phyloP scores from a whole-genome alignment of 495 filamentous ascomycete species.

The Neurospora terricola region DNA sequence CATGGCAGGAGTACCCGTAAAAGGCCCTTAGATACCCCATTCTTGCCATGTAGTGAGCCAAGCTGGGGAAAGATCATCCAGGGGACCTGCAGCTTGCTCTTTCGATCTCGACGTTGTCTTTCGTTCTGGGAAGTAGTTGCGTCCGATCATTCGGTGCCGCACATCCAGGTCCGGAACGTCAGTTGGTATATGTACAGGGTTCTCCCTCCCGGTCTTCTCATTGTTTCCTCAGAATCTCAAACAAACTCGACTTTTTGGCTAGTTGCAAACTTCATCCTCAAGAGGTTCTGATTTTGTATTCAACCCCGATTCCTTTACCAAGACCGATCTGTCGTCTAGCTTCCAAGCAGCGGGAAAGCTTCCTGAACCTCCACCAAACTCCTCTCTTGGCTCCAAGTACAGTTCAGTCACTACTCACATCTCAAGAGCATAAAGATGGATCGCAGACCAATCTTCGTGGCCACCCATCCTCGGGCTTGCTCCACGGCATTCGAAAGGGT shows the following conservation, averaged over 20 bases:
- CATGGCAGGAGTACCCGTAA: not conserved
- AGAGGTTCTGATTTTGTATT: not conserved
- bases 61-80: not conserved
- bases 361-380: not conserved
- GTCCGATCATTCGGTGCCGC: not conserved
- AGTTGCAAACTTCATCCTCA: not conserved
- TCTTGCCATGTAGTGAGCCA: not conserved
- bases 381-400: not conserved
- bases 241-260: not conserved
- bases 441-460: constrained; percentile 75
- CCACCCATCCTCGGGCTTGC: constrained; percentile 86
- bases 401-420: not conserved
- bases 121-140: not conserved
- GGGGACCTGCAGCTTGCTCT: not conserved
- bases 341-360: not conserved
- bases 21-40: not conserved
- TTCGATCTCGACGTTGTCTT: not conserved
- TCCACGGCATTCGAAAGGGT: constrained; percentile 95
- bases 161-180: not conserved
- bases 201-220: not conserved
- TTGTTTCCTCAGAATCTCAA: not conserved
- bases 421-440: not conserved
- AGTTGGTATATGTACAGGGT: not conserved
- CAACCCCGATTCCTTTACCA: not conserved
- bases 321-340: not conserved